phyloP scores from a whole-genome alignment of 805 yeast genomes.

The Yarrowia bubula region DNA sequence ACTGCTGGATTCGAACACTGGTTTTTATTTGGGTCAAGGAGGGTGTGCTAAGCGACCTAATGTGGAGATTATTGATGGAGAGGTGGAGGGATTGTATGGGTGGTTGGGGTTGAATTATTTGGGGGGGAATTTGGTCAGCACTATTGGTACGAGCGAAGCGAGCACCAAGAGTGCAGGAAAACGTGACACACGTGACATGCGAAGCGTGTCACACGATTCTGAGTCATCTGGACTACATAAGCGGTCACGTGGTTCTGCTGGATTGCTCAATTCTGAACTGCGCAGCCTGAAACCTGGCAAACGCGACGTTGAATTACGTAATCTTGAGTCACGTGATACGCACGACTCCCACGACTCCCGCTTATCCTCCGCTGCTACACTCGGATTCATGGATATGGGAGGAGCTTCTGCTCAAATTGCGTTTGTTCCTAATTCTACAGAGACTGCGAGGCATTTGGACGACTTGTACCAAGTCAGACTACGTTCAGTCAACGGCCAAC shows the following conservation, averaged over 20 bases:
- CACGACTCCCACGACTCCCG: no score
- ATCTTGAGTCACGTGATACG: constrained; percentile 10
- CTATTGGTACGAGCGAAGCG: no score
- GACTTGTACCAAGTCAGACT: constrained; percentile 68
- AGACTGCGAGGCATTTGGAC: constrained; percentile 62
- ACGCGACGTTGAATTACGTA: no score
- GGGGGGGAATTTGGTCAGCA: constrained; percentile 52
- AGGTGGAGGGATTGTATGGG: constrained; percentile 91
- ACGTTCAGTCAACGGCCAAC: constrained; percentile 53
- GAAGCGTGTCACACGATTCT: background rate
- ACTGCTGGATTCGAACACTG: constrained; percentile 51
- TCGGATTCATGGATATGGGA: constrained; percentile 98
- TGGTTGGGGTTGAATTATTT: constrained; percentile 92
- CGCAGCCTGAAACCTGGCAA: no score
- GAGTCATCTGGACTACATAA: background rate
- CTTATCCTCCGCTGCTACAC: no score
- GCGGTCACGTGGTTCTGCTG: no score
- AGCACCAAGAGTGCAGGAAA: no score
- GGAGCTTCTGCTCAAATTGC: constrained; percentile 98
- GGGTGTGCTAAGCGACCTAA: constrained; percentile 45
- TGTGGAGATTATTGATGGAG: constrained; percentile 87
- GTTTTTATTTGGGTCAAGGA: constrained; percentile 60
- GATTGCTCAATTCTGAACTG: no score
- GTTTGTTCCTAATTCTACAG: constrained; percentile 72
- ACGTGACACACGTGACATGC: constrained; percentile 37